Base-by-base conservation (phyloP, 2,329 filamentous ascomycete genomes). In the Stemphylium lycopersici region DNA sequence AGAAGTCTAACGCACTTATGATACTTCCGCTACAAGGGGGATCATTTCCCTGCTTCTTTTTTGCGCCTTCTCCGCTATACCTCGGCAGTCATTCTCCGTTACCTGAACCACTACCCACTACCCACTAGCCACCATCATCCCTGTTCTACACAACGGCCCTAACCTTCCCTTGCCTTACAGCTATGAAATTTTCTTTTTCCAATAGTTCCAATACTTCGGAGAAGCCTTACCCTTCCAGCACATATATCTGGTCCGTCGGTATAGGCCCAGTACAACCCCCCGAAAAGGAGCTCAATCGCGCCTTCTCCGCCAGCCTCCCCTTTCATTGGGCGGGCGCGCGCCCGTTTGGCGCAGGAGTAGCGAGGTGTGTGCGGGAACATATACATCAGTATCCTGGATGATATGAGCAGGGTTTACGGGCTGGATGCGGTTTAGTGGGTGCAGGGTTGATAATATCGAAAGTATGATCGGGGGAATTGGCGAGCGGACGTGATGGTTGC, bases 391-490 rank as follows among this genome's bases (percentile, higher is more conserved):
- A 47, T 55, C 59, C 60, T 58, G 63, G 64, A 56, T 67, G 62
- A 65, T 68, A 64, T 62, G 63, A 61, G 62, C 60, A 60, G 55
- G 66, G 58, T 58, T 62, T 24, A 12, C 16, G 31, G n/a, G 59
- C 52, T 48, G 37, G 10, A 44, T 47, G 26, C 40, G 42, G 20
- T 24, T 36, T 56, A 34, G 45, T 50, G 13, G 16, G 49, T 42
- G 41, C 39, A 41, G 47, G 48, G 36, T 51, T 44, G 18, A 47
- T 51, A 55, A 62, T 66, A 65, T 58, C 46, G 44, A 53, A 48
- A 53, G 42, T 41, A 52, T 44, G 34, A 42, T 43, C 16, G 20
- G 33, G 16, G n/a, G 33, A 15, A 4, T 15, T 15, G 33, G 33
- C n/a, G 26, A 29, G 26, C 26, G 26, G 26, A 10, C 5, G 26